A percentile compares a stretch with the other conserved stretches of the same genome.
phyloP scores from a whole-genome alignment of 306 rosid species.

The Inga oerstediana region DNA sequence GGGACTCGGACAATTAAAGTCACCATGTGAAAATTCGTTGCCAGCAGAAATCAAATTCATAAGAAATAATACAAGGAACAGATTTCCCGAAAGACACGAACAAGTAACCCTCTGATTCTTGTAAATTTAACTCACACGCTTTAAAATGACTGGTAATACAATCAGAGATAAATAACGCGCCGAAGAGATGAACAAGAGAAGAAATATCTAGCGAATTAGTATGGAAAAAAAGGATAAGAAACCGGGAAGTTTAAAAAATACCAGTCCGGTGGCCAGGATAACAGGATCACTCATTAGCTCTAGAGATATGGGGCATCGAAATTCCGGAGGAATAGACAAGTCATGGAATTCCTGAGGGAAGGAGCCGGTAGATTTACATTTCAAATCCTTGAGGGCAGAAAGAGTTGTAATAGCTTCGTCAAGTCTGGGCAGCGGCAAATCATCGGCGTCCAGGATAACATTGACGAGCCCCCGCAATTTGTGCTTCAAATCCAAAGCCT shows the following conservation, averaged over 20 bases:
- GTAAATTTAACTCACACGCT: not conserved
- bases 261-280: slow-evolving; percentile 80
- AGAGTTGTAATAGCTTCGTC: slow-evolving; percentile 63
- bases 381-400: slow-evolving; percentile 49
- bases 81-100: not conserved
- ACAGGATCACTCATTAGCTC: slow-evolving; percentile 84
- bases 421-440: slow-evolving; percentile 29
- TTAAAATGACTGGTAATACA: not conserved
- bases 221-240: not conserved
- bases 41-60: not conserved
- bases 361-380: slow-evolving; percentile 5
- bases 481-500: slow-evolving; percentile 52
- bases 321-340: slow-evolving; percentile 48
- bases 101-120: not conserved
- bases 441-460: slow-evolving; percentile 52
- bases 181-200: not conserved
- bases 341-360: slow-evolving; percentile 35
- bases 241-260: not conserved
- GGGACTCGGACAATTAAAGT: not conserved
- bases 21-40: not conserved
- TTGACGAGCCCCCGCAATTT: slow-evolving; percentile 48
- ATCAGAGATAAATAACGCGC: not conserved
- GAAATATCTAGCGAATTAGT: not conserved
- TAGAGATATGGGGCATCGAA: slow-evolving; percentile 78
- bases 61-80: not conserved